A percentile compares a stretch with the other conserved stretches of the same genome.
These are phyloP conservation scores for Priceomyces castillae DNA, from an alignment of 805 yeast genomes.

Conservation along the genomic window DNA sequence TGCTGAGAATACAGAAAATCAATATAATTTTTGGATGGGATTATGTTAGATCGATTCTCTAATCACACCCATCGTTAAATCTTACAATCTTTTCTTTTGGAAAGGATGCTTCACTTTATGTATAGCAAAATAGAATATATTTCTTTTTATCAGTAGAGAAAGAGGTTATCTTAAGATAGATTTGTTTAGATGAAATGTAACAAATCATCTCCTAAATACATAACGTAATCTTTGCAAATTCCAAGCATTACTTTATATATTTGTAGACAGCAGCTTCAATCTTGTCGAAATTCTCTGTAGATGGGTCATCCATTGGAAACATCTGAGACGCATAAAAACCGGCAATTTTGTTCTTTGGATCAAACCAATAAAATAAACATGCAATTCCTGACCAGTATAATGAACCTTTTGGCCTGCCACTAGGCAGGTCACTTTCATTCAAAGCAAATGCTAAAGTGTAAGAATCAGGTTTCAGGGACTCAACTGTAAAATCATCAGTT, in stretches of 20 bases:
- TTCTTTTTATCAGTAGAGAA: too few relatives aligned
- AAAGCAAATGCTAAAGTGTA: constrained; percentile 31
- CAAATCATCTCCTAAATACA: too few relatives aligned
- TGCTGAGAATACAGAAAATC: too few relatives aligned
- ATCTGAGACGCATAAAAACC: constrained; percentile 39
- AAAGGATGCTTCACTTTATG: too few relatives aligned
- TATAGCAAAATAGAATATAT: too few relatives aligned
- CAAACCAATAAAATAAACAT: constrained; percentile 42
- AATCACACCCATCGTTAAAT: too few relatives aligned
- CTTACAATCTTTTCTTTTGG: too few relatives aligned
- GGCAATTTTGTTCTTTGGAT: constrained; percentile 34
- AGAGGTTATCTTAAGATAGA: too few relatives aligned
- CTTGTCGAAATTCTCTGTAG: constrained; percentile 5
- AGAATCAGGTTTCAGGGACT: constrained; percentile 15
- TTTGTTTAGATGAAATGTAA: too few relatives aligned
- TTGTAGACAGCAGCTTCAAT: constrained; percentile 17
- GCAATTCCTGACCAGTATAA: constrained; percentile 42
- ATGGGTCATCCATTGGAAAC: constrained; percentile 28
- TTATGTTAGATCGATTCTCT: too few relatives aligned
- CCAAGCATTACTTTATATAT: constrained; percentile 1
- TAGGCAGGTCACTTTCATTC: constrained; percentile 23
- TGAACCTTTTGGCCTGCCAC: constrained; percentile 36
- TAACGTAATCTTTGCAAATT: too few relatives aligned
- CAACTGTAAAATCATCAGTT: constrained; percentile 8
- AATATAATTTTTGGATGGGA: too few relatives aligned